Base-by-base conservation (phyloP, 805 yeast genomes). In the Candida manassasensis region DNA sequence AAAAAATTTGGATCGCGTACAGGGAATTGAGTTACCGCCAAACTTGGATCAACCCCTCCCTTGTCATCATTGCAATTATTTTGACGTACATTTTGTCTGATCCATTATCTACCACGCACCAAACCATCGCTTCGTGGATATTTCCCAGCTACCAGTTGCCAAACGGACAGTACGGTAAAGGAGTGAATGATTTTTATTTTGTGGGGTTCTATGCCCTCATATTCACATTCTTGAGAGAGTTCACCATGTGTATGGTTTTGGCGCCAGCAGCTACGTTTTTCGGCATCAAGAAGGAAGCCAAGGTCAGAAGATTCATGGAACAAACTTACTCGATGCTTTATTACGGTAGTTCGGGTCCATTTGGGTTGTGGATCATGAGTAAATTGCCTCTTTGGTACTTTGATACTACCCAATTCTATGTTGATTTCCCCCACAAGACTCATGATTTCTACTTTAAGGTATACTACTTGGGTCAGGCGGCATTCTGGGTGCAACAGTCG, bases 401-500 rank as follows among this genome's bases (percentile, higher is more conserved):
- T 61, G 75, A 84, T 55, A 93, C 97, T 3, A 68, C 77, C 3
- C 79, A 85, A 24, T 84, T 90, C 69, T 93, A 87, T 60, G 71
- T 57, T 40, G 65, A 75, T 17, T 90, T 82, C 57, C 98, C 99
- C 5, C 97, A 93, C 63, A 69, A 74, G 41, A 70, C 81, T 21
- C 84, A 84, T 52, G 81, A 75, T 38, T 71, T 66, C 41, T 66
- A 71, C 38, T 83, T 84, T 67, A 93, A 93, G 64, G 58, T 78
- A 10, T 93, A 83, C 55, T 93, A 93, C 57, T 67, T 93, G 42
- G 79, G 84, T 27, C 97, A 93, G 65, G 97, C 97, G 4, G 84
- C 97, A 4, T 93, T 87, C 61, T 93, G 99, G 99, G 79, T 88
- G 15, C 99, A 93, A 66, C 98, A 93, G 63, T 81, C 94, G 1